Evolutionary conservation across 2,329 filamentous ascomycete genomes (phyloP).

Genomic region (Penicillium sp.): DNA sequence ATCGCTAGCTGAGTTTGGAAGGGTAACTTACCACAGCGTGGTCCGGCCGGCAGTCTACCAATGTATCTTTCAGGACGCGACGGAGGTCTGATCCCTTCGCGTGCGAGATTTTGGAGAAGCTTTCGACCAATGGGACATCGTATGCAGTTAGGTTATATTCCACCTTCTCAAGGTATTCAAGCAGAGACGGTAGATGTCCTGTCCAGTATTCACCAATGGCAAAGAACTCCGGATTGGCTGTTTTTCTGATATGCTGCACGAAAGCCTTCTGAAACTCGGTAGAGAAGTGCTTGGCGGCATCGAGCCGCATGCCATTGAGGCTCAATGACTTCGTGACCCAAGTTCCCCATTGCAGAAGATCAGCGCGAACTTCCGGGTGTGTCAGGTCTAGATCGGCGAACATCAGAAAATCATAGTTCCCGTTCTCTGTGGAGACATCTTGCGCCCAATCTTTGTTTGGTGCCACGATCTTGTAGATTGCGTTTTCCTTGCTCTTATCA

Average conservation of each 20-base stretch:
- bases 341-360: constrained; percentile 67
- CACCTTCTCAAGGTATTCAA: constrained; percentile 60
- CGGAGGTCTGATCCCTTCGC: constrained; percentile 61
- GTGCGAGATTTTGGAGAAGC: constrained; percentile 63
- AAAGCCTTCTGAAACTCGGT: constrained; percentile 68
- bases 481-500: constrained; percentile 57
- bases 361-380: constrained; percentile 63
- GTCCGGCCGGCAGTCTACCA: constrained; percentile 57
- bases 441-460: constrained; percentile 66
- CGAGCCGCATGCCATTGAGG: constrained; percentile 68
- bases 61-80: constrained; percentile 62
- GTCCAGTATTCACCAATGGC: constrained; percentile 72
- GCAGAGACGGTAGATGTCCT: constrained; percentile 58
- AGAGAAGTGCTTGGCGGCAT: constrained; percentile 73
- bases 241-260: constrained; percentile 58
- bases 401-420: constrained; percentile 72
- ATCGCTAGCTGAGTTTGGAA: not conserved
- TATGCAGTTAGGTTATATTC: constrained; percentile 63
- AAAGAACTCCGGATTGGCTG: constrained; percentile 58
- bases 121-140: constrained; percentile 69
- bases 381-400: constrained; percentile 70
- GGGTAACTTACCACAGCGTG: constrained; percentile 45
- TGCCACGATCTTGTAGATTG: constrained; percentile 67
- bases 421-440: constrained; percentile 63
- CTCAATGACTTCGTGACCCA: constrained; percentile 66